Percentiles rank a stretch among this genome's conserved stretches.
Evolutionary conservation across 208 protist species (phyloP).

Genomic region (Acanthamoeba healyi): DNA sequence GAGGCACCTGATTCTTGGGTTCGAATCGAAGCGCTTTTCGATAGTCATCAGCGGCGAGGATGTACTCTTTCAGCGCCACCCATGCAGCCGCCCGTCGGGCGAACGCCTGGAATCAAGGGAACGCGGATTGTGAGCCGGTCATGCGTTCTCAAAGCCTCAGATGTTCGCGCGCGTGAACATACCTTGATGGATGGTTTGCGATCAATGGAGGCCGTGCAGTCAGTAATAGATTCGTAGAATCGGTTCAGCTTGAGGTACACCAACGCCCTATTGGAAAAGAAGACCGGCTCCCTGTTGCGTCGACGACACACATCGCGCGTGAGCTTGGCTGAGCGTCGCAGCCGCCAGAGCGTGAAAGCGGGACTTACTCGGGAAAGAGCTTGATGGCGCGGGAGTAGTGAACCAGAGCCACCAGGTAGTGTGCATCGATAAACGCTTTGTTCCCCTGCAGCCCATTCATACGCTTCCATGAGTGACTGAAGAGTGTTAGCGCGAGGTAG

Average conservation of each 20-base stretch:
- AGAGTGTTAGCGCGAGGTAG: not conserved
- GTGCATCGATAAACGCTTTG: not conserved
- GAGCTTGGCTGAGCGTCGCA: too few relatives aligned
- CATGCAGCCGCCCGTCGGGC: constrained; percentile 60
- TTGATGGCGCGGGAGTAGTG: constrained; percentile 67
- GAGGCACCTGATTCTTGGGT: constrained; percentile 50
- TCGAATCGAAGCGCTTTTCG: constrained; percentile 47
- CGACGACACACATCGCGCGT: too few relatives aligned
- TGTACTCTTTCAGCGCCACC: constrained; percentile 63
- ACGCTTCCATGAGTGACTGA: too few relatives aligned
- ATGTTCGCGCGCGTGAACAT: not conserved
- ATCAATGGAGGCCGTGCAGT: constrained; percentile 69
- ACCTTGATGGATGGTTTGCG: constrained; percentile 56
- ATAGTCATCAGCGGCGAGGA: constrained; percentile 47
- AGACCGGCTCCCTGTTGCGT: constrained; percentile 32
- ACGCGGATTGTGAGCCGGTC: not conserved
- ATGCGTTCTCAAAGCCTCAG: not conserved
- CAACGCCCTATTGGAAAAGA: constrained; percentile 63
- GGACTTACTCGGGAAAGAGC: constrained; percentile 32
- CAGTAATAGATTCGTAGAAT: constrained; percentile 67
- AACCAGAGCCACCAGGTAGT: constrained; percentile 52
- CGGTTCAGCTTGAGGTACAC: constrained; percentile 68
- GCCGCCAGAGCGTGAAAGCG: too few relatives aligned
- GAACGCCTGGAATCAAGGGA: not conserved
- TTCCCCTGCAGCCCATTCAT: constrained; percentile 17